Conservation (phyloP, 2,329 filamentous ascomycete species). For the Diaporthe vaccinii region DNA sequence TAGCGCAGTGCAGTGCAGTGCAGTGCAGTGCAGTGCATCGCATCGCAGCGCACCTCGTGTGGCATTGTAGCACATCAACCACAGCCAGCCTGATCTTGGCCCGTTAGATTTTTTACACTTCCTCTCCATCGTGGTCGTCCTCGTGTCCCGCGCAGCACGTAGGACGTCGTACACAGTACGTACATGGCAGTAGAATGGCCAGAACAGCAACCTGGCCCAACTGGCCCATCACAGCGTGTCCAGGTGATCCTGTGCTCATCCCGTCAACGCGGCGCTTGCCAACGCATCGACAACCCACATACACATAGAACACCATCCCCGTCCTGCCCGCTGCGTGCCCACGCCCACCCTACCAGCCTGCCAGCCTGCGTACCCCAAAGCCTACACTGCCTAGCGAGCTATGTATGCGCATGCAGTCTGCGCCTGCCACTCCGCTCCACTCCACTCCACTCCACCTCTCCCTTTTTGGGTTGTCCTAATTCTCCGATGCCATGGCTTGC, state of each 20-base stretch:
- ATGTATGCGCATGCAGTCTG: neutral
- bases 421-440: constrained; percentile 23
- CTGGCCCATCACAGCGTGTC: constrained; percentile 19
- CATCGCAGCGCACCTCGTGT: neutral
- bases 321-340: neutral
- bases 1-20: neutral
- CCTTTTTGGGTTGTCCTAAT: constrained; percentile 21
- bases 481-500: constrained; percentile 31
- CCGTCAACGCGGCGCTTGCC: constrained; percentile 33
- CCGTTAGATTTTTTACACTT: constrained; percentile 16
- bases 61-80: constrained; percentile 13
- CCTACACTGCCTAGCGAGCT: neutral
- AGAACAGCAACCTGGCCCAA: neutral
- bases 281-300: constrained; percentile 35
- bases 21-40: neutral
- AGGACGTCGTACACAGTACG: neutral
- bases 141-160: neutral
- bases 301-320: neutral
- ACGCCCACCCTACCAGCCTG: neutral
- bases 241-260: constrained; percentile 31
- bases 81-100: constrained; percentile 10
- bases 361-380: neutral
- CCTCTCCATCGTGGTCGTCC: neutral
- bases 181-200: constrained; percentile 2
- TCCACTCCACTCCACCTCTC: constrained; percentile 26